Conservation (phyloP, 331 rosid genomes). For the Phaseolus coccineus region DNA sequence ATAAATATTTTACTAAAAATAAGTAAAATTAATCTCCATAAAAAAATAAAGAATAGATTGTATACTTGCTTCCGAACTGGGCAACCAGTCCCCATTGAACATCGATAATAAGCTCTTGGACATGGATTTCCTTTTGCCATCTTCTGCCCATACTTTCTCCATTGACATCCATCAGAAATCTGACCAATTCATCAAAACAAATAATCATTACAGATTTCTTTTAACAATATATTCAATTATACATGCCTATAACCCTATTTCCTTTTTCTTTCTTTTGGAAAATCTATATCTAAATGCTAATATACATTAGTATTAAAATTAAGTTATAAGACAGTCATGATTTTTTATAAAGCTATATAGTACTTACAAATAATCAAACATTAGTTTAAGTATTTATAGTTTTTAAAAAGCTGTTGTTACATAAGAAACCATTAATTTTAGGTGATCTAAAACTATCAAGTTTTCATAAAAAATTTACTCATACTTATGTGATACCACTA, state of each 20-base stretch:
- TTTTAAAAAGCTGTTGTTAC: not conserved
- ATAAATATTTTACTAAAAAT: not conserved
- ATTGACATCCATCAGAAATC: conserved; percentile 87
- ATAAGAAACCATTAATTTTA: no score
- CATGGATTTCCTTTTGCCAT: conserved; percentile 88
- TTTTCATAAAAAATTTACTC: no score
- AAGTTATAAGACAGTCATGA: not conserved
- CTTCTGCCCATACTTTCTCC: conserved; percentile 90
- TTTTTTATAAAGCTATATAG: not conserved
- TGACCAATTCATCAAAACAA: conserved; percentile 13
- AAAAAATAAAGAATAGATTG: not conserved
- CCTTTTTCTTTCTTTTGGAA: no score
- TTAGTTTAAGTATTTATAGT: not conserved
- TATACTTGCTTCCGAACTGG: conserved; percentile 81
- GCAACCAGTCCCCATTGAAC: conserved; percentile 71
- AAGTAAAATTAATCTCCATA: not conserved
- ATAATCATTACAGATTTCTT: not conserved
- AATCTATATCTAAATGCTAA: no score
- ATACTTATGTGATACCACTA: no score
- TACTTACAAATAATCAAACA: not conserved
- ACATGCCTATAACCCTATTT: no score
- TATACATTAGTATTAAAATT: no score
- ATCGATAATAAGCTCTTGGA: conserved; percentile 85
- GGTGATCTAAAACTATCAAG: no score
- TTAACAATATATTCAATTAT: no score